Percentiles rank a stretch among this genome's conserved stretches.
Conservation (phyloP, 129 eudicot genomes). For the Ambrosia artemisiifolia region DNA sequence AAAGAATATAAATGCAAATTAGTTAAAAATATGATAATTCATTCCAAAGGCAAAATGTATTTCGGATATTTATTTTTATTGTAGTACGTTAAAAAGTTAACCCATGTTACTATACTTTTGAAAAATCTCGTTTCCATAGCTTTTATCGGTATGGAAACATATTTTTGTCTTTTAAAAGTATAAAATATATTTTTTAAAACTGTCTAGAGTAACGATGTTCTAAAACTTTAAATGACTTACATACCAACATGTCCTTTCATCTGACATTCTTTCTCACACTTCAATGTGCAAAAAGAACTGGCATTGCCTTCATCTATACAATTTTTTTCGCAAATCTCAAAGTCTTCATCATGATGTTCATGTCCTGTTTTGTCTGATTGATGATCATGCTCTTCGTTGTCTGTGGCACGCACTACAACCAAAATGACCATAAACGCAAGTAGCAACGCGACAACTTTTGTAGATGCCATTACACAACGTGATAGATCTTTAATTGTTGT, state of each 20-base stretch:
- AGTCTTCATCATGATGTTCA: background rate
- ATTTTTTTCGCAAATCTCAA: slow-evolving; percentile 13
- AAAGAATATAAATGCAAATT: background rate
- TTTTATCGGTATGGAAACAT: too few relatives aligned
- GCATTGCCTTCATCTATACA: slow-evolving; percentile 29
- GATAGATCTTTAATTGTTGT: background rate
- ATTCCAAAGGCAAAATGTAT: too few relatives aligned
- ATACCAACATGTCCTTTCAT: slow-evolving; percentile 17
- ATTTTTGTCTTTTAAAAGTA: too few relatives aligned
- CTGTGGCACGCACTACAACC: background rate
- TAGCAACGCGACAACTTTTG: slow-evolving; percentile 5
- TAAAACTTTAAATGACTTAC: background rate
- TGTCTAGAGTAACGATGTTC: background rate
- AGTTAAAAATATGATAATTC: background rate
- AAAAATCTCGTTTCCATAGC: too few relatives aligned
- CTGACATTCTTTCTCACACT: slow-evolving; percentile 26
- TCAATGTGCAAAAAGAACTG: slow-evolving; percentile 27
- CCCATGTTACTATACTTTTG: too few relatives aligned
- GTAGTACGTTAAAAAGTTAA: too few relatives aligned
- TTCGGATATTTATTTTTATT: too few relatives aligned
- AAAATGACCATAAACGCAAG: slow-evolving; percentile 19
- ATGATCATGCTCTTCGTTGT: slow-evolving; percentile 12
- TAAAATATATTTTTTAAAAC: background rate
- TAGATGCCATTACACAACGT: slow-evolving; percentile 10
- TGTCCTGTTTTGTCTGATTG: background rate